These are phyloP conservation scores for Umbelopsis sp. DNA, from an alignment of 371 early-diverging fungal genomes.

Conservation along the genomic window DNA sequence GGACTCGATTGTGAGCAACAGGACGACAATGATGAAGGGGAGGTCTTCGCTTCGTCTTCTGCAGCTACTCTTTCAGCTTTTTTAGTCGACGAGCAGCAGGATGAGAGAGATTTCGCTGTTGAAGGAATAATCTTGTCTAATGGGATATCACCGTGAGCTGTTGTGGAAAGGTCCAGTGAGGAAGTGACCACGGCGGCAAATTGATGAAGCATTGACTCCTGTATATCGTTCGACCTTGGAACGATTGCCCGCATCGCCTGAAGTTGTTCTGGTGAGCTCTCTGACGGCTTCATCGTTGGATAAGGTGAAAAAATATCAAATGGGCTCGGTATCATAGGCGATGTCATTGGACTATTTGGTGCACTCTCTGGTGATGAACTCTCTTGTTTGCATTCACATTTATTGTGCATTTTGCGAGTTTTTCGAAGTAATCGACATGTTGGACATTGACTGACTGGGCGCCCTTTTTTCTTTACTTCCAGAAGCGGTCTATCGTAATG, in stretches of 20 bases:
- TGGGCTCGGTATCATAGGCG: not conserved
- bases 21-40: not conserved
- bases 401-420: conserved; percentile 71
- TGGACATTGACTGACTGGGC: conserved; percentile 78
- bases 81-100: not conserved
- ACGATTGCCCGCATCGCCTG: not conserved
- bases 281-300: not conserved
- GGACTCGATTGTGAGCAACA: not conserved
- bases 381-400: conserved; percentile 64
- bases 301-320: not conserved
- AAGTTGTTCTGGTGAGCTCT: not conserved
- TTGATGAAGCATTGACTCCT: conserved; percentile 3
- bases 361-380: conserved; percentile 2
- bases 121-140: not conserved
- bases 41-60: not conserved
- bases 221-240: not conserved
- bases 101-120: not conserved
- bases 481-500: conserved; percentile 66
- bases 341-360: not conserved
- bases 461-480: conserved; percentile 77
- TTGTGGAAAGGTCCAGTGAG: not conserved
- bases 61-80: not conserved
- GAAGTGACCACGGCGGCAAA: conserved; percentile 5
- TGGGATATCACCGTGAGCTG: conserved; percentile 8
- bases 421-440: conserved; percentile 72